Base-by-base conservation (phyloP, 2,329 filamentous ascomycete genomes). In the Colletotrichum sp. region DNA sequence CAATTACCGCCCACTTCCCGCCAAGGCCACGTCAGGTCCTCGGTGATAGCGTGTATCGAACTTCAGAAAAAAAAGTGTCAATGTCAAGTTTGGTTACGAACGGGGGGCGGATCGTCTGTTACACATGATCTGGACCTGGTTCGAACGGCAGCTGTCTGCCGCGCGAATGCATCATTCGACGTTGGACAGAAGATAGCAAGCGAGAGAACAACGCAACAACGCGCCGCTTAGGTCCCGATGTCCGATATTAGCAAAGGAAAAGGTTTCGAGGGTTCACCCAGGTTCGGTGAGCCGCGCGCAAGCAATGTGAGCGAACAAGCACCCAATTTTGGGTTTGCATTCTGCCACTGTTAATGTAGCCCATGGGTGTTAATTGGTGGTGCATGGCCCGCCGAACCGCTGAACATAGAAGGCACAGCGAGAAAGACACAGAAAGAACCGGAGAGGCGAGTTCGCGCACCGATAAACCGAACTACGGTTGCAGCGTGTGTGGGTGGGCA, bases 1-100 rank as follows among this genome's bases (percentile, higher is more conserved):
- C 44, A 21, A 59, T 52, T 60, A 36, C 52, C 72, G 39, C 73
- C 73, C 73, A 73, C 69, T 73, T 76, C 16, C 69, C 73, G 73
- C 36, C 28, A 36, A 21, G 30, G 44, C 49, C 57, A 68, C 62
- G 69, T 76, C 69, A 64, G 57, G 30, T 21, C 34, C 32, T 21
- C 32, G 26, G 34, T 32, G 32, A 65, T 71, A 49, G 52, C 62
- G 62, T 67, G 72, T 71, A 55, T 66, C 72, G 32, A 52, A 26
- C 36, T 18, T 30, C 26, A 26, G 55, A 21, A 60, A 21, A 62
- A 62, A 66, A 34, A 34, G 8, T 44, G 52, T 39, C 68, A 57
- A 75, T 44, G 60, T 18, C 16, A n/a, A n/a, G 2, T n/a, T 12
- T n/a, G 39, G 39, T 49, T 49, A 49, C 39, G 39, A 49, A 60